phyloP scores from a whole-genome alignment of 805 yeast species.

The Ogataea methylovora region DNA sequence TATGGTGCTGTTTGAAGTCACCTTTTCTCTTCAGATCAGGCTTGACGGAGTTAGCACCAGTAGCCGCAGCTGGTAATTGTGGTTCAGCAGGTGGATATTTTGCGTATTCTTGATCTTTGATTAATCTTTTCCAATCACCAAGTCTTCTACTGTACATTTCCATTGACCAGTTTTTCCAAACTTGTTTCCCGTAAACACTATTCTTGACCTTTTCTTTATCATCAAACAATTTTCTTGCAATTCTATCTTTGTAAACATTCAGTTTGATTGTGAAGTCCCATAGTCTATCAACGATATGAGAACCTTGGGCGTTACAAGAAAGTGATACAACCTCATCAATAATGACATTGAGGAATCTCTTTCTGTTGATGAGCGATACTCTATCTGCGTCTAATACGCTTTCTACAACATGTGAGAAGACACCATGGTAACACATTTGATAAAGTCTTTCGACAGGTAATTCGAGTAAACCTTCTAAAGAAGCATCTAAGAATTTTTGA shows the following conservation, averaged over 20 bases:
- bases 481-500: slow-evolving; percentile 45
- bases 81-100: slow-evolving; percentile 15
- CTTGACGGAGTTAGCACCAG: background rate
- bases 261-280: slow-evolving; percentile 75
- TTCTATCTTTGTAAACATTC: slow-evolving; percentile 79
- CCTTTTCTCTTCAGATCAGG: background rate
- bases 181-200: slow-evolving; percentile 80
- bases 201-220: slow-evolving; percentile 68
- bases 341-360: slow-evolving; percentile 62
- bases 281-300: slow-evolving; percentile 79
- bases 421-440: slow-evolving; percentile 83
- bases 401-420: slow-evolving; percentile 85
- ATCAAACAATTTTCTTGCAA: slow-evolving; percentile 58
- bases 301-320: slow-evolving; percentile 82
- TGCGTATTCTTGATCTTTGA: slow-evolving; percentile 45
- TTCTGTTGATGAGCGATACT: slow-evolving; percentile 38
- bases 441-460: slow-evolving; percentile 54
- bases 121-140: slow-evolving; percentile 71
- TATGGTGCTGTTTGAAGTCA: background rate
- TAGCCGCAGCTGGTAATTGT: background rate
- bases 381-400: slow-evolving; percentile 43
- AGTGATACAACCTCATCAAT: slow-evolving; percentile 47
- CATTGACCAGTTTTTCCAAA: slow-evolving; percentile 94
- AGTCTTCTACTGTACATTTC: slow-evolving; percentile 69
- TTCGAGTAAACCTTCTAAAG: slow-evolving; percentile 52